Percentiles rank a stretch among this genome's conserved stretches.
Evolutionary conservation across 768 basidiomycete species (phyloP).

Genomic region (Boletus sp.): DNA sequence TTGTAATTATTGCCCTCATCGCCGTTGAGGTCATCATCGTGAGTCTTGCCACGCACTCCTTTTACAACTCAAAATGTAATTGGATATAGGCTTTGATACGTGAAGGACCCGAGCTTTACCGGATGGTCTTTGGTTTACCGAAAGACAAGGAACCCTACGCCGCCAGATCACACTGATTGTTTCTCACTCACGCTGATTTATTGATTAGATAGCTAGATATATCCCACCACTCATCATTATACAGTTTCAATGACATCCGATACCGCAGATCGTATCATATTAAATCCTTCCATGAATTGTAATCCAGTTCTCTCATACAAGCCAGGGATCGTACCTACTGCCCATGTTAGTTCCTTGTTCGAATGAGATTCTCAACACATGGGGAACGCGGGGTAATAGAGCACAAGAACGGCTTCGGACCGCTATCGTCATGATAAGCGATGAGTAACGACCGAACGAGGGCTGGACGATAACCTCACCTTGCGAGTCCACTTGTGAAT

Average conservation of each 20-base stretch:
- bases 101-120: conserved; percentile 76
- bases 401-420: conserved; percentile 28
- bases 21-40: conserved; percentile 95
- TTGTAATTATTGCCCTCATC: conserved; percentile 92
- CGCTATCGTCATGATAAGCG: conserved; percentile 3
- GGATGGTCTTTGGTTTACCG: conserved; percentile 38
- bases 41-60: conserved; percentile 24
- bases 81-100: conserved; percentile 62
- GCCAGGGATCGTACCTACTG: background rate
- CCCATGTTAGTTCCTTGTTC: background rate
- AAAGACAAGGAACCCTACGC: conserved; percentile 8
- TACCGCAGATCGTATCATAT: conserved; percentile 1
- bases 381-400: conserved; percentile 18
- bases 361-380: conserved; percentile 15
- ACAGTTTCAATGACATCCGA: conserved; percentile 3
- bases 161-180: conserved; percentile 3
- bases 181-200: conserved; percentile 1
- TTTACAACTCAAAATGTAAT: background rate
- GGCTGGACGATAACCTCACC: conserved; percentile 6
- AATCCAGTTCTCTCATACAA: background rate
- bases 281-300: background rate
- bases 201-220: background rate
- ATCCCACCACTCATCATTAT: conserved; percentile 7
- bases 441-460: background rate
- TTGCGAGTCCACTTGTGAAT: conserved; percentile 24